Base-by-base conservation (phyloP, 1,284 basidiomycete species). In the Irpex sp. region DNA sequence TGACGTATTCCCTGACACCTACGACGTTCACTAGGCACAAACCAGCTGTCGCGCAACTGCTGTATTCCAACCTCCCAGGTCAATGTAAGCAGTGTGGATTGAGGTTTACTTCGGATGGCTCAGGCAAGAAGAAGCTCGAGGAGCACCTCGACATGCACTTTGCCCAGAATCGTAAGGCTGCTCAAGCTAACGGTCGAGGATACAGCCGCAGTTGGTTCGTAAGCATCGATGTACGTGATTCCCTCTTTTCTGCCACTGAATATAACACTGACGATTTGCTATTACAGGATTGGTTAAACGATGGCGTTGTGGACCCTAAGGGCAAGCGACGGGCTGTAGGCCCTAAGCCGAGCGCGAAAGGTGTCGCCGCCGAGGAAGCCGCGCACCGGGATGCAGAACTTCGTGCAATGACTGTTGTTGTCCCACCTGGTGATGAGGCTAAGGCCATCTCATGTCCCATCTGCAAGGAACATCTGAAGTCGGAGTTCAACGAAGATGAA, bases 81-180 rank as follows among this genome's bases (percentile, higher is more conserved):
- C 92, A 95, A 76, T 99, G 97, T 81, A 94, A 92, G 75, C 97
- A 98, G 73, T 99, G 97, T 79, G 94, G 92, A 8, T 79, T 93
- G 65, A 89, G 97, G 60, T 98, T 97, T 75, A 80, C 89, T 53
- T 88, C 92, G 67, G 86, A 85, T 47, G 72, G 77, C 31, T 72
- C 79, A 58, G 94, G 93, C 66, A 94, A 91, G 77, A 89, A 88
- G 72, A 82, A 82, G 31, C 85, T 96, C 80, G 88, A 97, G 69
- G 85, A 90, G 61, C 97, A 99, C 73, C 83, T 99, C 68, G 97
- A 99, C 74, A 93, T 95, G 91, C 97, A 99, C 77, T 98, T 98
- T 78, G 85, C 90, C 69, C 92, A 97, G 71, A 99, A 98, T 72
- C 86, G 92, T 67, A 92, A 95, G 73, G 90, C 93, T 39, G 90